Evolutionary conservation across 78 protist species (phyloP).

Genomic region (Dictyostelium purpureum): DNA sequence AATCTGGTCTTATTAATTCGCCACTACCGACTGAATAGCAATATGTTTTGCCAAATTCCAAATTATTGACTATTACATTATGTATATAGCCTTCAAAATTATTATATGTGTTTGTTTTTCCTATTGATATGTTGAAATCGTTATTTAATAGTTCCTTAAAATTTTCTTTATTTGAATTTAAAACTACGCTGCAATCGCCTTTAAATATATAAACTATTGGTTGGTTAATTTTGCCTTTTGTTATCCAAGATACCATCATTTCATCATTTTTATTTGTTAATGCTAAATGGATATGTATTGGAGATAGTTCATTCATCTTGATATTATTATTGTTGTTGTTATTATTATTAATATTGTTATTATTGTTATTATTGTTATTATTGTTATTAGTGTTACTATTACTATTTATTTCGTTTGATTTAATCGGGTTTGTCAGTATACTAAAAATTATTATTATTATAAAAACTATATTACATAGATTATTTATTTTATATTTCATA

Average conservation of each 20-base stretch:
- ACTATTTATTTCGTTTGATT: too few species aligned
- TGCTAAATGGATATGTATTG: conserved; percentile 29
- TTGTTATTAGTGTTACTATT: background rate
- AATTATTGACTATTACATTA: background rate
- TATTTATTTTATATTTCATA: too few species aligned
- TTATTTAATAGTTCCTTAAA: too few species aligned
- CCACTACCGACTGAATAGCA: conserved; percentile 62
- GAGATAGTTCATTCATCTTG: background rate
- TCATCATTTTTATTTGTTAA: conserved; percentile 30
- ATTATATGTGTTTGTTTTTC: conserved; percentile 30
- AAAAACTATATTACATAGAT: too few species aligned
- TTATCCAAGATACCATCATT: conserved; percentile 36
- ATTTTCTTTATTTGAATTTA: too few species aligned
- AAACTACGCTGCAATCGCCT: conserved; percentile 13
- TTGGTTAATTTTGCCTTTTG: background rate
- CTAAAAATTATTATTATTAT: background rate
- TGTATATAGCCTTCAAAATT: conserved; percentile 31
- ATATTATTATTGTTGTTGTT: background rate
- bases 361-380: background rate
- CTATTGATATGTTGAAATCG: background rate
- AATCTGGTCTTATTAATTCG: background rate
- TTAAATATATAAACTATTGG: conserved; percentile 44
- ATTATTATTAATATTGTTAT: background rate
- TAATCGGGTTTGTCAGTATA: too few species aligned
- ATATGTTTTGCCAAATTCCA: background rate